Base-by-base conservation (phyloP, 208 protist genomes). In the Crithidia bombi region DNA sequence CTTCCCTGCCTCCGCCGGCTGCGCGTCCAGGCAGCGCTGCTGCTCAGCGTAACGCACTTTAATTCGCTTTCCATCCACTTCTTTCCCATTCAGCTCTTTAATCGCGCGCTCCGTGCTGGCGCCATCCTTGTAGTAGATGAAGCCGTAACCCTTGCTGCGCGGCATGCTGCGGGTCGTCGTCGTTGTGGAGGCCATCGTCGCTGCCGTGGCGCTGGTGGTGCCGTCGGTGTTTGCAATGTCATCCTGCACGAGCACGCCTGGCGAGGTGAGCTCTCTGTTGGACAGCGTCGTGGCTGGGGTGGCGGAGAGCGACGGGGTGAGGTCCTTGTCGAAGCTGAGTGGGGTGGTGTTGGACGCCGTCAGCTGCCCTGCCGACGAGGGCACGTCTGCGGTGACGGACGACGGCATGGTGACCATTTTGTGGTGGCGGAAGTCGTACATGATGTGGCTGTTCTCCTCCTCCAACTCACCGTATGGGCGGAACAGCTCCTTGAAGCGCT, bases 121-220 rank as follows among this genome's bases (percentile, higher is more conserved):
- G 23, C 81, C 82, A 65, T 85, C 59, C 21, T 82, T 79, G 80
- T 84, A 93, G 64, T 93, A 93, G 19, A 93, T 79, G 57, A 93
- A 93, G n/a, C 87, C 87, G 63, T 90, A 93, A 5, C 87, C 84
- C 51, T 93, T 93, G 67, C 84, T 79, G 35, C 87, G 81, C 63
- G 66, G 52, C 25, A 65, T 30, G 25, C 69, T 52, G 32, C 38
- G 49, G 3, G 59, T 51, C 7, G 25, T 52, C 6, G 47, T 52
- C 23, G 47, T 17, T 25, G 3, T 17, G 5, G 47, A 5, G 5
- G 47, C 47, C 17, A 25, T 49, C 10, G 21, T 15, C 26, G 15
- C 28, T 12, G 41, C 41, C 14, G 57, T 25, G 2, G 23, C 12
- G 41, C 14, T 10, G 2, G 10, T 3, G 11, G 33, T n/a, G 57